Conservation (phyloP, 495 filamentous ascomycete species). For the Xylaria nigripes region DNA sequence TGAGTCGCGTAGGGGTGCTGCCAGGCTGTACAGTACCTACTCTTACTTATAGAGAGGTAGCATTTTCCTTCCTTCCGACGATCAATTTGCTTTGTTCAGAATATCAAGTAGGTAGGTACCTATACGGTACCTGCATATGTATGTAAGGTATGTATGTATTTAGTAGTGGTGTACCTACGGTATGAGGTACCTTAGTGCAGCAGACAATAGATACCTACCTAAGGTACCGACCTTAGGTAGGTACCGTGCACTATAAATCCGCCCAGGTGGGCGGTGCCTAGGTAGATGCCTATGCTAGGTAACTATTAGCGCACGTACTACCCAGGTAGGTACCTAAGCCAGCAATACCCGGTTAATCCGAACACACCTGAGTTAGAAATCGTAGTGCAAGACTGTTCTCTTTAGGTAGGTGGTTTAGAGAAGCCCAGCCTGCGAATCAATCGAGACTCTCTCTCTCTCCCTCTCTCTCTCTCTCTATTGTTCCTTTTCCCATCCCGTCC, state of each 20-base stretch:
- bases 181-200: too few relatives aligned
- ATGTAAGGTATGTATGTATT: too few relatives aligned
- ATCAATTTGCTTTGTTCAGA: too few relatives aligned
- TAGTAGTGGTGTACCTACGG: too few relatives aligned
- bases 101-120: too few relatives aligned
- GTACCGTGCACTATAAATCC: not conserved
- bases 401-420: not conserved
- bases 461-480: constrained; percentile 17
- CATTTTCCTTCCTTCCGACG: too few relatives aligned
- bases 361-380: not conserved
- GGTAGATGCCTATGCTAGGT: not conserved
- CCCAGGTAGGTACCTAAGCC: not conserved
- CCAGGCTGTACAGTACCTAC: too few relatives aligned
- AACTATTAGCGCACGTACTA: not conserved
- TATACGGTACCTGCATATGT: too few relatives aligned
- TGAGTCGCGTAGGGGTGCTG: too few relatives aligned
- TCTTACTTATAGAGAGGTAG: too few relatives aligned
- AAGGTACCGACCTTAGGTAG: not conserved
- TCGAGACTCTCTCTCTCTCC: not conserved
- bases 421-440: constrained; percentile 16
- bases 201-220: too few relatives aligned
- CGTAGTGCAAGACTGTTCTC: not conserved
- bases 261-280: not conserved
- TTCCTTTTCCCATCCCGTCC: constrained; percentile 22
- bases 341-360: constrained; percentile 12